A percentile compares a stretch with the other conserved stretches of the same genome.
phyloP scores from a whole-genome alignment of 768 basidiomycete genomes.

The Kwoniella europaea region DNA sequence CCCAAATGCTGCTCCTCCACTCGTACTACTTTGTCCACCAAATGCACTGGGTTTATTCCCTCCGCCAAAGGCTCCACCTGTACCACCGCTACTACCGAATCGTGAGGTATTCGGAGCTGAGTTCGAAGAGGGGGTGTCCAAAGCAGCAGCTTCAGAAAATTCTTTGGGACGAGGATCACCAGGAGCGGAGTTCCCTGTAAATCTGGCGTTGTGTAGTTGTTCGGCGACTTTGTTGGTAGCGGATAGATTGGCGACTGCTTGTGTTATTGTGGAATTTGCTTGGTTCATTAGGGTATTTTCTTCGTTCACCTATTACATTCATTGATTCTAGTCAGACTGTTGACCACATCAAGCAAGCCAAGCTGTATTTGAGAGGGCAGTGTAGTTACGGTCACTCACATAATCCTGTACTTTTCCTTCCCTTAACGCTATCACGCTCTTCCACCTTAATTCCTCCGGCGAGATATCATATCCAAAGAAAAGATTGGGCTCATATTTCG shows the following conservation, averaged over 20 bases:
- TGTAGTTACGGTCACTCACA: conserved; percentile 61
- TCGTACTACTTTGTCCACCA: conserved; percentile 8
- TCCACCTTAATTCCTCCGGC: conserved; percentile 76
- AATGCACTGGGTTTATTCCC: conserved; percentile 21
- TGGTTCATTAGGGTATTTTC: conserved; percentile 31
- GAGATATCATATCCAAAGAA: conserved; percentile 73
- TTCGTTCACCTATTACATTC: conserved; percentile 33
- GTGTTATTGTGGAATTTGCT: conserved; percentile 30
- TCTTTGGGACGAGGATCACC: conserved; percentile 31
- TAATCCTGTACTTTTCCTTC: conserved; percentile 69
- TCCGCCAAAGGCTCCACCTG: conserved; percentile 23
- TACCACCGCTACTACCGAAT: conserved; percentile 11
- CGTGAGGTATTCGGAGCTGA: neutral
- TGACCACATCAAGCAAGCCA: too few species aligned
- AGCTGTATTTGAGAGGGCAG: too few species aligned
- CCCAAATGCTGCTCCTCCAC: conserved; percentile 28
- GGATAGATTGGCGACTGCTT: conserved; percentile 34
- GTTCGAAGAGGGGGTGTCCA: conserved; percentile 8
- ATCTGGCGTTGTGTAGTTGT: conserved; percentile 46
- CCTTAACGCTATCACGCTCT: conserved; percentile 66
- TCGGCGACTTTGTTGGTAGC: conserved; percentile 41
- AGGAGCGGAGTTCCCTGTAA: conserved; percentile 14
- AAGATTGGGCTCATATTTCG: conserved; percentile 73
- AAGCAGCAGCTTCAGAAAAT: conserved; percentile 38
- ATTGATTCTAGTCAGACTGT: neutral